phyloP scores from a whole-genome alignment of 108 stramenopile genomes.

The Cyclotella choctawhatcheeana region DNA sequence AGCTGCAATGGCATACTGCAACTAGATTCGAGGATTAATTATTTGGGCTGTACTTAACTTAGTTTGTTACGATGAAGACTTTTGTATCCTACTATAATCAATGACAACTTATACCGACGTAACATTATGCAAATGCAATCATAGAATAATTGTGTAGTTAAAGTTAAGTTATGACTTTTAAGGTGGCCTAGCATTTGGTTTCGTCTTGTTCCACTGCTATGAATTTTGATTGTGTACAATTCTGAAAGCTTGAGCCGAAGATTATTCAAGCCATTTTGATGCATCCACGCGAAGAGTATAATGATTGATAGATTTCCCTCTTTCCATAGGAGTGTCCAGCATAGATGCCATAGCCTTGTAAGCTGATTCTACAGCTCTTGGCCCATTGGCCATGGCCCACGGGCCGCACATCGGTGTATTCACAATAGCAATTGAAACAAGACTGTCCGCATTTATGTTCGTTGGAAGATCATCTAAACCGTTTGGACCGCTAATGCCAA shows the following conservation, averaged over 20 bases:
- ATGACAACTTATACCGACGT: too few relatives aligned
- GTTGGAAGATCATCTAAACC: constrained; percentile 48
- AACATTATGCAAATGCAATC: too few relatives aligned
- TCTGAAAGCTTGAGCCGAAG: too few relatives aligned
- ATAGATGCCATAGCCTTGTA: constrained; percentile 53
- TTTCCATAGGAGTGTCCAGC: constrained; percentile 69
- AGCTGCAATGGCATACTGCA: not conserved
- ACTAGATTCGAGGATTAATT: too few relatives aligned
- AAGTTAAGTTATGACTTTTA: not conserved
- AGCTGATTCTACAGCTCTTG: constrained; percentile 67
- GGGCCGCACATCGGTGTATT: constrained; percentile 77
- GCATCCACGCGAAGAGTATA: constrained; percentile 72
- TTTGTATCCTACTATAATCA: too few relatives aligned
- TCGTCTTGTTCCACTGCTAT: not conserved
- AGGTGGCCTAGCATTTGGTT: too few relatives aligned
- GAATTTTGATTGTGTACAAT: not conserved
- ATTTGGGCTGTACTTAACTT: too few relatives aligned
- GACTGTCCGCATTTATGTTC: constrained; percentile 42
- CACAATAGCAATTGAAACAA: constrained; percentile 67
- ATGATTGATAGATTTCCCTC: constrained; percentile 61
- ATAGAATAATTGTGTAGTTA: not conserved
- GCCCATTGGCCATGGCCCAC: constrained; percentile 79
- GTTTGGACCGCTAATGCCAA: constrained; percentile 46
- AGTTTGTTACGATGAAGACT: too few relatives aligned
- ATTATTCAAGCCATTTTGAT: constrained; percentile 25